Base-by-base conservation (phyloP, 2,329 filamentous ascomycete genomes). In the Aspergillus udagawae region DNA sequence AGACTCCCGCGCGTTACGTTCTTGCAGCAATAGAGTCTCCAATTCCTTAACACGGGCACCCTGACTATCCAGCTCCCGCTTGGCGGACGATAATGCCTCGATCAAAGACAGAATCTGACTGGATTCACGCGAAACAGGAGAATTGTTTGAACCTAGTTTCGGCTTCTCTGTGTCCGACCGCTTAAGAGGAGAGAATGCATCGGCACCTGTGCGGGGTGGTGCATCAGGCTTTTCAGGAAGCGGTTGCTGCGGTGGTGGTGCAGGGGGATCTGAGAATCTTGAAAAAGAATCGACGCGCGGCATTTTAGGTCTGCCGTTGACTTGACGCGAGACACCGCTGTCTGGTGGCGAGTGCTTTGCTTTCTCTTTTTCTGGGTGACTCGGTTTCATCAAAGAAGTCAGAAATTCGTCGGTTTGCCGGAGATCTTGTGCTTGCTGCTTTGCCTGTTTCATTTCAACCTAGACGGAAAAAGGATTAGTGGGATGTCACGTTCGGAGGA, bases 211-310 rank as follows among this genome's bases (percentile, higher is more conserved):
- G 74, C 79, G 73, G 17, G 69, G 66, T 27, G 65, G 65, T 17
- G 83, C 85, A 73, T 96, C 91, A 0, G 93, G 93, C 72, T 97
- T 97, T 70, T 97, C 92, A 1, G 93, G 93, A 5, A 97, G 79
- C 14, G 93, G 93, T 65, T 96, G 92, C 65, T 96, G 92, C 28
- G 93, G 93, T 27, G 93, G 93, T 7, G 93, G 93, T 23, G 92
- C 93, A 3, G 93, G 93, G 52, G 93, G 93, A 57, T 97, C 92
- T 1, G 91, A 94, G 71, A 97, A 97, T 53, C 92, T 85, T 4
- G 90, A 85, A 67, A 94, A 93, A 44, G 87, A 79, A 68, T 96
- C 92, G 21, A 86, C 77, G 63, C 91, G 88, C 49, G 79, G 75
- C 56, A 77, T 73, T 62, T 79, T 77, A 8, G 73, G 73, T 32